Percentiles rank a stretch among this genome's conserved stretches.
phyloP scores from a whole-genome alignment of 2,329 filamentous ascomycete species.

The Xylogone sp. region DNA sequence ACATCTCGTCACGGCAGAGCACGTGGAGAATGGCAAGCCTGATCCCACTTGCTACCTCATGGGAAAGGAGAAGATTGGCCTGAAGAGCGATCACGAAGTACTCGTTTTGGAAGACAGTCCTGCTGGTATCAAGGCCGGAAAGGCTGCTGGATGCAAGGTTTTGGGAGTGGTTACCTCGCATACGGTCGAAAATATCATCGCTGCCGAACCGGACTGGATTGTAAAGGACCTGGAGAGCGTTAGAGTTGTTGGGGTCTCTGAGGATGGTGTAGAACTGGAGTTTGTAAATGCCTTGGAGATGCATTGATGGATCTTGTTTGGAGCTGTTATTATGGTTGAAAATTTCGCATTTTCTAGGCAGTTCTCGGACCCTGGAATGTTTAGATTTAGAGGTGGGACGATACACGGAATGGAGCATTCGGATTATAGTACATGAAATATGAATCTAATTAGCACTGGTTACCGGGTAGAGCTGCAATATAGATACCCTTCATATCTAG shows the following conservation, averaged over 20 bases:
- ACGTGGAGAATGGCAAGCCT: conserved; percentile 71
- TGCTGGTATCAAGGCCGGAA: conserved; percentile 63
- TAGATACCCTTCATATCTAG: no score
- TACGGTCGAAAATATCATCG: conserved; percentile 51
- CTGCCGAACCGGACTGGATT: conserved; percentile 66
- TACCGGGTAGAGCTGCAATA: no score
- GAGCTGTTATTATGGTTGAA: background rate
- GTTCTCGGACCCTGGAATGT: no score
- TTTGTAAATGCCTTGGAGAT: conserved; percentile 20
- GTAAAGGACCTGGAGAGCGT: conserved; percentile 63
- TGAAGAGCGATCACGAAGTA: conserved; percentile 34
- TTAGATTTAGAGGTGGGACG: no score
- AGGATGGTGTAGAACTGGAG: conserved; percentile 32
- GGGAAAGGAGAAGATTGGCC: conserved; percentile 58
- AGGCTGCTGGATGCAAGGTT: conserved; percentile 67
- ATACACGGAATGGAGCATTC: no score
- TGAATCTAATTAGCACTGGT: no score
- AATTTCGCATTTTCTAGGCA: background rate
- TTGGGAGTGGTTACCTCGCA: conserved; percentile 65
- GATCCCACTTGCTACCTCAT: conserved; percentile 71
- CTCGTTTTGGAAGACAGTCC: conserved; percentile 70
- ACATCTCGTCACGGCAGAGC: conserved; percentile 71
- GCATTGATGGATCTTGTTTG: background rate
- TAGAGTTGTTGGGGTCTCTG: conserved; percentile 41
- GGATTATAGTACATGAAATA: no score